Evolutionary conservation across 2,329 filamentous ascomycete species (phyloP).

Genomic region (Cryphonectria parasitica): DNA sequence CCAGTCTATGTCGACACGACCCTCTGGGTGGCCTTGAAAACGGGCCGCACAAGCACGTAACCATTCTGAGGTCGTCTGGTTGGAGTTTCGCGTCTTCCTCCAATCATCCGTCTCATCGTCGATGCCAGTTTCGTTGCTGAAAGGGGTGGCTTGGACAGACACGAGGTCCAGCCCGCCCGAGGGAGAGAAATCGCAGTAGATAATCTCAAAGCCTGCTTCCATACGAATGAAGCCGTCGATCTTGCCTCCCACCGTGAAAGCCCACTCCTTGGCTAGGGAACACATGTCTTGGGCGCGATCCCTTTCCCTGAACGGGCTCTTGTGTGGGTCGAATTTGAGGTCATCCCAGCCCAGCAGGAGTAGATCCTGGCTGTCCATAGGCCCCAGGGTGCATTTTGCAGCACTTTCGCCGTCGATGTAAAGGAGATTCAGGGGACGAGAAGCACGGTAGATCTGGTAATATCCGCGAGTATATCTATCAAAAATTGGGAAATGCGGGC

Average conservation of each 20-base stretch:
- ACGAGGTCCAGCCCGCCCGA: constrained; percentile 43
- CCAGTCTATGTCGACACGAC: constrained; percentile 49
- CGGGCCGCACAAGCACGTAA: constrained; percentile 46
- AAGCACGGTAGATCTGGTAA: constrained; percentile 67
- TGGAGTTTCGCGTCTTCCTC: background rate
- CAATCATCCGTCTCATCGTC: constrained; percentile 21
- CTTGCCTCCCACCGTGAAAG: constrained; percentile 38
- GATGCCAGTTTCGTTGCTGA: constrained; percentile 31
- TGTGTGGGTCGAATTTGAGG: background rate
- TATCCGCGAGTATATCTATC: constrained; percentile 51
- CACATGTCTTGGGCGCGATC: constrained; percentile 61
- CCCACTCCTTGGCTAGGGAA: constrained; percentile 53
- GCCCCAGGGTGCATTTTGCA: constrained; percentile 66
- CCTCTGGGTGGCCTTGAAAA: constrained; percentile 50
- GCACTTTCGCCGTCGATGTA: constrained; percentile 74
- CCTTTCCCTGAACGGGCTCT: constrained; percentile 42
- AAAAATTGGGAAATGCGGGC: constrained; percentile 7
- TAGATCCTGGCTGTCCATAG: constrained; percentile 68
- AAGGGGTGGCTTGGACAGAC: constrained; percentile 34
- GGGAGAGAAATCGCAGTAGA: constrained; percentile 64
- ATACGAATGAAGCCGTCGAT: constrained; percentile 68
- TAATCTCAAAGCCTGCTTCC: constrained; percentile 73
- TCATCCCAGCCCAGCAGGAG: constrained; percentile 46
- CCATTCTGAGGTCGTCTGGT: constrained; percentile 38
- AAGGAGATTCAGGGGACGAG: constrained; percentile 60